Conservation (phyloP, 2,329 filamentous ascomycete species). For the Diaporthe velutina region DNA sequence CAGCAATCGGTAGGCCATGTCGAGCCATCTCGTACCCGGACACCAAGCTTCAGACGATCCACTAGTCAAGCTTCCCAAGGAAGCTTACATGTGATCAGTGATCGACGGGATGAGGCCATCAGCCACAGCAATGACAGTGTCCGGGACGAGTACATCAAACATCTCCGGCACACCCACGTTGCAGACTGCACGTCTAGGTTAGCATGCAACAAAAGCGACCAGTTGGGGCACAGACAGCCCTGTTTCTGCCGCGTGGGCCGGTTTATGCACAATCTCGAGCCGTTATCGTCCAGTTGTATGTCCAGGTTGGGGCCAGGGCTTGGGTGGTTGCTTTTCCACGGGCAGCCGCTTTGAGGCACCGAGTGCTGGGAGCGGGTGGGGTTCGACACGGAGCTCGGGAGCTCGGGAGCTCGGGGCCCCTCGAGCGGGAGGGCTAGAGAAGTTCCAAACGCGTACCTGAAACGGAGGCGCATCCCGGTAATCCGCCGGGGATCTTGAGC, state of each 20-base stretch:
- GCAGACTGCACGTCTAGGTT: slow-evolving; percentile 18
- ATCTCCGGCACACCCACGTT: slow-evolving; percentile 35
- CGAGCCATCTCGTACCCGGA: slow-evolving; percentile 2
- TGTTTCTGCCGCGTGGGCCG: slow-evolving; percentile 23
- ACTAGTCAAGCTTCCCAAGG: slow-evolving; percentile 4
- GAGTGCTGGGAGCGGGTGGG: neutral
- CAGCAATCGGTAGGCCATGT: slow-evolving; percentile 4
- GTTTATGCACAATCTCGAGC: slow-evolving; percentile 10
- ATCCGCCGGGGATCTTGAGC: slow-evolving; percentile 17
- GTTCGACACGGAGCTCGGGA: slow-evolving; percentile 18
- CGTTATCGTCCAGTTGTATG: slow-evolving; percentile 4
- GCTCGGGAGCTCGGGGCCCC: slow-evolving; percentile 11
- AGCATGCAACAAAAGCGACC: slow-evolving; percentile 24
- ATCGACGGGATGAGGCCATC: slow-evolving; percentile 26
- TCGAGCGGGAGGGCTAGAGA: slow-evolving; percentile 19
- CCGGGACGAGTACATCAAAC: slow-evolving; percentile 39
- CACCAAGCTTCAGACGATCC: slow-evolving; percentile 28
- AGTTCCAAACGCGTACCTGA: slow-evolving; percentile 36
- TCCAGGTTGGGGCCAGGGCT: neutral
- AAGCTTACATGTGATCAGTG: slow-evolving; percentile 22
- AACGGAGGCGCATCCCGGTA: slow-evolving; percentile 26
- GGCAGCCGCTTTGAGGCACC: slow-evolving; percentile 11
- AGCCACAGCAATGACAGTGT: slow-evolving; percentile 33
- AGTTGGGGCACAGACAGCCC: slow-evolving; percentile 7
- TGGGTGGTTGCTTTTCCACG: neutral